These are phyloP conservation scores for Scheffersomyces stambukii DNA, from an alignment of 1,139 yeast genomes.

Conservation along the genomic window DNA sequence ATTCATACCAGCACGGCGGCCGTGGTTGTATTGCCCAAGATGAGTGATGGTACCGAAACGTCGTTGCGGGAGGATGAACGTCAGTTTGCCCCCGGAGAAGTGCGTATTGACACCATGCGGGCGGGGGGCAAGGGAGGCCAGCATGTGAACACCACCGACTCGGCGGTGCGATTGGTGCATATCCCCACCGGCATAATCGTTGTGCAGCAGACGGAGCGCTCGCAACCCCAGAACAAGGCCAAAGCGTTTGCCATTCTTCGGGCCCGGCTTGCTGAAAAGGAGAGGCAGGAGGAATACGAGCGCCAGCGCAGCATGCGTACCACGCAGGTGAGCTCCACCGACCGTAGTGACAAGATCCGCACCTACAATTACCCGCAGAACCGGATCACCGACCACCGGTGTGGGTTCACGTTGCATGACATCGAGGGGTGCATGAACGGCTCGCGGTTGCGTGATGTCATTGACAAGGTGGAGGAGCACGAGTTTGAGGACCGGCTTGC, in stretches of 20 bases:
- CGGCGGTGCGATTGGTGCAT: constrained; percentile 92
- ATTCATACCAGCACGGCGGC: constrained; percentile 96
- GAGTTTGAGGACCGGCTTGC: constrained; percentile 25
- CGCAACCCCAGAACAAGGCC: constrained; percentile 95
- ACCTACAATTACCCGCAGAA: constrained; percentile 93
- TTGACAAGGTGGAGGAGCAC: constrained; percentile 23
- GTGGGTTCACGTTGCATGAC: constrained; percentile 75
- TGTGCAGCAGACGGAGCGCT: constrained; percentile 89
- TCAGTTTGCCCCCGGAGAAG: constrained; percentile 80
- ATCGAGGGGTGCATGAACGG: constrained; percentile 81
- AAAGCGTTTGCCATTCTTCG: constrained; percentile 82
- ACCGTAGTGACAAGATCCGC: constrained; percentile 87
- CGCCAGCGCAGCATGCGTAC: constrained; percentile 67
- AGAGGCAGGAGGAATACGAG: constrained; percentile 59
- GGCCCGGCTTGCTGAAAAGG: constrained; percentile 80
- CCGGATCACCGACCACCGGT: constrained; percentile 89
- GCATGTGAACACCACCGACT: constrained; percentile 96
- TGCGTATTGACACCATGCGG: constrained; percentile 91
- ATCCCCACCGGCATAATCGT: constrained; percentile 88
- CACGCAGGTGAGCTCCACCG: constrained; percentile 84
- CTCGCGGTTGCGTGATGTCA: constrained; percentile 57
- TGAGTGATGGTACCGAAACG: constrained; percentile 53
- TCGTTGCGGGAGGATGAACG: constrained; percentile 63
- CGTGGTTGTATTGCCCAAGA: constrained; percentile 86
- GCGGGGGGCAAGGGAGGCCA: constrained; percentile 99